phyloP scores from a whole-genome alignment of 169 alveolate species.

The Cryptosporidium andersoni region DNA sequence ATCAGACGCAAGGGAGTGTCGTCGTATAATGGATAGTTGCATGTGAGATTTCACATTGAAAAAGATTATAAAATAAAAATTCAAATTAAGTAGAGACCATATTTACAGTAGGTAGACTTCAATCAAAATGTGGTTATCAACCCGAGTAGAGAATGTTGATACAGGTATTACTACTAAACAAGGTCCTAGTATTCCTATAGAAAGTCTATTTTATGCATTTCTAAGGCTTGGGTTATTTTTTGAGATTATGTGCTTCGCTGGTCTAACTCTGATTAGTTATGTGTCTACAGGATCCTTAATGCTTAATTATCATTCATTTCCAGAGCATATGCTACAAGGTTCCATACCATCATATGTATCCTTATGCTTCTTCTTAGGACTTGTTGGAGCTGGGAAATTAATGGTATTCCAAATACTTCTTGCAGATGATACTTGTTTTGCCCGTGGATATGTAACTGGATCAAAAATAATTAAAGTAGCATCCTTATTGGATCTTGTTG shows the following conservation, averaged over 20 bases:
- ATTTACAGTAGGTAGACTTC: background rate
- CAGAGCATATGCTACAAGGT: constrained; percentile 60
- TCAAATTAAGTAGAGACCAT: background rate
- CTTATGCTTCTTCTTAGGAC: constrained; percentile 59
- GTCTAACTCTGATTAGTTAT: constrained; percentile 59
- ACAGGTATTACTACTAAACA: constrained; percentile 70
- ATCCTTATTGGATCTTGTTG: constrained; percentile 87
- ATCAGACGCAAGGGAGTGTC: constrained; percentile 26
- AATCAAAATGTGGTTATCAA: constrained; percentile 61
- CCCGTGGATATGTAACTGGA: constrained; percentile 92
- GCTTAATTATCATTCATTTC: constrained; percentile 59
- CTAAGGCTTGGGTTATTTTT: constrained; percentile 46
- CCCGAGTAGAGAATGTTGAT: constrained; percentile 71
- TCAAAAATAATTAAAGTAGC: constrained; percentile 89
- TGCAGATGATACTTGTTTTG: constrained; percentile 93
- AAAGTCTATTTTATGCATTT: constrained; percentile 28
- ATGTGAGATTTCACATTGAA: constrained; percentile 67
- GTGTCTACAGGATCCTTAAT: constrained; percentile 27
- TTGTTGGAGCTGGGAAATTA: constrained; percentile 85
- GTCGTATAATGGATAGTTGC: constrained; percentile 69
- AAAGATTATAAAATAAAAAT: background rate
- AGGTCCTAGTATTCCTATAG: constrained; percentile 68
- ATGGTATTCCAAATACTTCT: constrained; percentile 89
- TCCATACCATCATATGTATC: constrained; percentile 55
- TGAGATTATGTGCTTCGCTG: constrained; percentile 44